Percentiles rank a stretch among this genome's conserved stretches.
These are phyloP conservation scores for Heterobasidion irregulare DNA, from an alignment of 1,284 basidiomycete species.

Conservation along the genomic window DNA sequence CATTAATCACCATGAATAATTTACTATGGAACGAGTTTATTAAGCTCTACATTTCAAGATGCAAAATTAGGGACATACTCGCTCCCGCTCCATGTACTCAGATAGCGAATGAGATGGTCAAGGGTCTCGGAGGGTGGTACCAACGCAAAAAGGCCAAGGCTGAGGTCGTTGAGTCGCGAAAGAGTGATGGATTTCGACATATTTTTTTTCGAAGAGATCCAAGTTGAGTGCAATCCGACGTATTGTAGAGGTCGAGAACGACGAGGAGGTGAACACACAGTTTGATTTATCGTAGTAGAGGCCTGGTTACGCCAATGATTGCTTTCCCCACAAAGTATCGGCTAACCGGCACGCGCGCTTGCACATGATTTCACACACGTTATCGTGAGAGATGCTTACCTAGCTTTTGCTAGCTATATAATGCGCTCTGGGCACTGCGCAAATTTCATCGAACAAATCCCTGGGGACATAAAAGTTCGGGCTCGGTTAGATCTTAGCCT, in stretches of 20 bases:
- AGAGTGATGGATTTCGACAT: slow-evolving; percentile 12
- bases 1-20: slow-evolving; percentile 52
- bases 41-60: neutral
- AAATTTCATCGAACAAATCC: slow-evolving; percentile 41
- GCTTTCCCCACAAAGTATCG: neutral
- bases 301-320: neutral
- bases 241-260: no score
- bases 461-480: slow-evolving; percentile 84
- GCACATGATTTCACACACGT: neutral
- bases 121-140: slow-evolving; percentile 53
- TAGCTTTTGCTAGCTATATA: neutral
- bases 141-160: slow-evolving; percentile 53
- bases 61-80: slow-evolving; percentile 46
- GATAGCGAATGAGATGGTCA: slow-evolving; percentile 62
- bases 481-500: slow-evolving; percentile 69
- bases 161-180: slow-evolving; percentile 44
- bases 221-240: no score
- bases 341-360: neutral
- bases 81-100: slow-evolving; percentile 76
- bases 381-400: neutral
- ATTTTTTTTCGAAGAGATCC: neutral
- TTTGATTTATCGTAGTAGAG: no score
- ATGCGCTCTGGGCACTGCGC: slow-evolving; percentile 7
- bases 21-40: slow-evolving; percentile 38
- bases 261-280: no score